Evolutionary conservation across 345 rosid species (phyloP), one percentile per base, ranked within the genome.

Genomic region (Anastatica hierochuntica): DNA sequence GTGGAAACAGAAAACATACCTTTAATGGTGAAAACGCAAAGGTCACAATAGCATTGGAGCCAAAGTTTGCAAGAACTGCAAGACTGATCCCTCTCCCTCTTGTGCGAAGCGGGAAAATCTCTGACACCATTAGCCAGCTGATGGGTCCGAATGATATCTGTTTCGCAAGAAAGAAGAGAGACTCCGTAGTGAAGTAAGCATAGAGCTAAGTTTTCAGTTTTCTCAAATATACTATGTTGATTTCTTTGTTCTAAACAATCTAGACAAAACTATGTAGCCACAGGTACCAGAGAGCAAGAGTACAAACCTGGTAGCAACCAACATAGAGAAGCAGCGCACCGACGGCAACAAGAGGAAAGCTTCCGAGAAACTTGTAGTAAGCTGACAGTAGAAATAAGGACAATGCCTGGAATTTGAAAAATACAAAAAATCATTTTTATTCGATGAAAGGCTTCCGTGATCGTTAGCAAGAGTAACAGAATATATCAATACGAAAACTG

Each of bases 51-150:
- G 98, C 98, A 67, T 92, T 92, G 58, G 98, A 85, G 35, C 94
- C 96, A 23, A 92, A 92, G 78, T 88, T 92, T 30, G 85, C 77
- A 16, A 92, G 94, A 56, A 88, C 98, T 5, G 95, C 98, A 35
- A 85, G 80, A 70, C 98, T 73, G 44, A 92, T 88, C 49, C 96
- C 98, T 56, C 77, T 78, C 19, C 96, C 98, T 62, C 96, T 78
- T 56, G 95, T 75, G 17, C 88, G 88, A 17, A 92, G 64, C 1
- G 96, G 98, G 60, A 85, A 92, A 53, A 92, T 77, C 74, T 88
- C 98, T 0, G 98, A 88, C 71, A 88, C 95, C 96, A 92, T 92
- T 60, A 92, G 76, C 96, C 98, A 88, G 64, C 98, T 88, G 70
- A 92, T 88, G n/a, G 98, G 96, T 42, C 98, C 98, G 49, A 88